These are phyloP conservation scores for Picocystis sp. DNA, from an alignment of 163 green algal genomes.

Conservation along the genomic window DNA sequence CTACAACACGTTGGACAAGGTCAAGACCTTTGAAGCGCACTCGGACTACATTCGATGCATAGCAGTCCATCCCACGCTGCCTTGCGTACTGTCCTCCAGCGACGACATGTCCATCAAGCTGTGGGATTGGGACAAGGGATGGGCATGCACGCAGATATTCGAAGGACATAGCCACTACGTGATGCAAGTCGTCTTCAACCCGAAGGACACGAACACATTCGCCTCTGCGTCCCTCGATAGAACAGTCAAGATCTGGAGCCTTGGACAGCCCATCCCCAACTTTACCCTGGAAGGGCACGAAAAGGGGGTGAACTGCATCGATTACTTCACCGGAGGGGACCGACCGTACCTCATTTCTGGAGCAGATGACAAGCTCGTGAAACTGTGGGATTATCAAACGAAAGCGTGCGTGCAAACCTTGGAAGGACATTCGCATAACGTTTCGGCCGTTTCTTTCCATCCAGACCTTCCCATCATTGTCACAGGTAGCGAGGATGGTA, in stretches of 20 bases:
- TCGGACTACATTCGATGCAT: slow-evolving; percentile 96
- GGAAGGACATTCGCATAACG: slow-evolving; percentile 86
- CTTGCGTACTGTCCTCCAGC: slow-evolving; percentile 77
- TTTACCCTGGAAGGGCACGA: slow-evolving; percentile 97
- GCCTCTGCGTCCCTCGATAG: slow-evolving; percentile 84
- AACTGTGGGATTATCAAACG: slow-evolving; percentile 31
- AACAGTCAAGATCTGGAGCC: slow-evolving; percentile 92
- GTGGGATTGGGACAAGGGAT: slow-evolving; percentile 95
- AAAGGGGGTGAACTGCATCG: slow-evolving; percentile 94
- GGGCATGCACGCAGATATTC: slow-evolving; percentile 69
- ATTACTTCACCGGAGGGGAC: slow-evolving; percentile 92
- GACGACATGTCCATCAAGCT: slow-evolving; percentile 99
- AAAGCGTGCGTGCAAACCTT: slow-evolving; percentile 89
- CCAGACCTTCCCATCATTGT: slow-evolving; percentile 96
- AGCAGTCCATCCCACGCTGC: slow-evolving; percentile 79
- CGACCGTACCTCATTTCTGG: slow-evolving; percentile 85
- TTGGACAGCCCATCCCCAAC: slow-evolving; percentile 81
- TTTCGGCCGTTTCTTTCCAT: slow-evolving; percentile 75
- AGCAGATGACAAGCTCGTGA: slow-evolving; percentile 80
- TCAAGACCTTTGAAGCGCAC: slow-evolving; percentile 94
- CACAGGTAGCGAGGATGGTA: slow-evolving; percentile 85
- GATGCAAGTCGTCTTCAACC: slow-evolving; percentile 95
- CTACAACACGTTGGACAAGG: slow-evolving; percentile 95
- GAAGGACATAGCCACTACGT: slow-evolving; percentile 98
- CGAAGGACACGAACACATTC: slow-evolving; percentile 99